Base-by-base conservation (phyloP, 1,284 basidiomycete species). In the Leucoagaricus sp. region DNA sequence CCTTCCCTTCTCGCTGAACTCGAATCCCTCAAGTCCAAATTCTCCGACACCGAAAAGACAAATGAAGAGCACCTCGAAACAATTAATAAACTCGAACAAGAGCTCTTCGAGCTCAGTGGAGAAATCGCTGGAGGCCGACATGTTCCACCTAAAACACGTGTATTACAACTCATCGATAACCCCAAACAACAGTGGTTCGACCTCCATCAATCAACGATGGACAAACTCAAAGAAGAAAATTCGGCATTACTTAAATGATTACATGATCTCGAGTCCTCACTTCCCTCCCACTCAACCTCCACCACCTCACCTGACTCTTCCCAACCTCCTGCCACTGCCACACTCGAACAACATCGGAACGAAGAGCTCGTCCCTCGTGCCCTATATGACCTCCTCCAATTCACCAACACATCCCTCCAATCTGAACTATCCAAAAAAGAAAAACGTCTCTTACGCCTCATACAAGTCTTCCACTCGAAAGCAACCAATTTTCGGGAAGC, bases 401-500 rank as follows among this genome's bases (percentile, higher is more conserved):
- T 77, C 56, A 88, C 93, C 66, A 86, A 88, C 64, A 64, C 72
- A 28, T 81, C 82, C 26, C 74, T 93, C 1, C 75, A 86, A 61
- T 79, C 82, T 2, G 70, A 77, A 13, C 76, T 91, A 45, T 79
- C 77, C 62, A 83, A 87, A 73, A 87, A 87, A 65, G 90, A 94
- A 67, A 94, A 92, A 67, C 78, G 89, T 25, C 71, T 91, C 25
- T 64, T 87, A 40, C 77, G 93, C 19, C 74, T 95, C 19, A 84
- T 91, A 64, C 81, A 93, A 80, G 79, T 89, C 1, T 94, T 89
- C 72, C n/a, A 77, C 0, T 82, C 84, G 33, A 95, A 94, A 69
- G 85, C 85, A 3, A 80, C 84, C 48, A 91, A 94, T 65, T 94
- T 95, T 71, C 80, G 88, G n/a, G n/a, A n/a, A n/a, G n/a, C n/a